These are phyloP conservation scores for Dendrobium officinale DNA, from an alignment of 106 monocot genomes.

Conservation along the genomic window DNA sequence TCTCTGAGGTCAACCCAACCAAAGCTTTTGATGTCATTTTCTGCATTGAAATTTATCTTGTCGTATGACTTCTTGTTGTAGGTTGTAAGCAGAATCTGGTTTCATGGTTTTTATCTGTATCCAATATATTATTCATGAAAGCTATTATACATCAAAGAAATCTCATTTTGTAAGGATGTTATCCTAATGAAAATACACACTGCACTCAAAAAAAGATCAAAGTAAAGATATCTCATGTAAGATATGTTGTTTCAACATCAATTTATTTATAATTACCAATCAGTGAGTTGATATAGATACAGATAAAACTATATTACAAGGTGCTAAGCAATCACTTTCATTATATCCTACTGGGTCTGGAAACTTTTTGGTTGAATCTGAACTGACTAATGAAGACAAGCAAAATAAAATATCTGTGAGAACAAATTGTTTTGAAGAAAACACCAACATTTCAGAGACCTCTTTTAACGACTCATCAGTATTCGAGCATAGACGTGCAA, in stretches of 20 bases:
- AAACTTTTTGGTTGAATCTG: conserved; percentile 5
- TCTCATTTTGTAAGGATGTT: not conserved
- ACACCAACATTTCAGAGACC: not conserved
- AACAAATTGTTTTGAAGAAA: conserved; percentile 9
- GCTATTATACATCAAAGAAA: no score
- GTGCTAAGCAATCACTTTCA: conserved; percentile 7
- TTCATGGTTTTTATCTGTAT: no score
- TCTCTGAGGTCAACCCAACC: conserved; percentile 17
- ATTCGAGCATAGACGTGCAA: no score
- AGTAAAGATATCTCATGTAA: no score
- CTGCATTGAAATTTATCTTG: not conserved
- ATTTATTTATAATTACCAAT: no score
- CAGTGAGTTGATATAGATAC: not conserved
- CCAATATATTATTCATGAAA: no score
- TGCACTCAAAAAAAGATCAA: no score
- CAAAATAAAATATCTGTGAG: not conserved
- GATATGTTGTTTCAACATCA: no score
- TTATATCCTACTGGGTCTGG: conserved; percentile 3
- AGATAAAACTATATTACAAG: not conserved
- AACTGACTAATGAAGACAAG: not conserved
- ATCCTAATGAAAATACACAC: not conserved
- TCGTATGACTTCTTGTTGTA: not conserved
- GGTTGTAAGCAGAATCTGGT: no score
- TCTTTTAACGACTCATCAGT: not conserved
- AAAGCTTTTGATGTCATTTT: not conserved